A percentile compares a stretch with the other conserved stretches of the same genome.
These are phyloP conservation scores for Aspergillus mulundensis DNA, from an alignment of 495 filamentous ascomycete genomes.

Conservation along the genomic window DNA sequence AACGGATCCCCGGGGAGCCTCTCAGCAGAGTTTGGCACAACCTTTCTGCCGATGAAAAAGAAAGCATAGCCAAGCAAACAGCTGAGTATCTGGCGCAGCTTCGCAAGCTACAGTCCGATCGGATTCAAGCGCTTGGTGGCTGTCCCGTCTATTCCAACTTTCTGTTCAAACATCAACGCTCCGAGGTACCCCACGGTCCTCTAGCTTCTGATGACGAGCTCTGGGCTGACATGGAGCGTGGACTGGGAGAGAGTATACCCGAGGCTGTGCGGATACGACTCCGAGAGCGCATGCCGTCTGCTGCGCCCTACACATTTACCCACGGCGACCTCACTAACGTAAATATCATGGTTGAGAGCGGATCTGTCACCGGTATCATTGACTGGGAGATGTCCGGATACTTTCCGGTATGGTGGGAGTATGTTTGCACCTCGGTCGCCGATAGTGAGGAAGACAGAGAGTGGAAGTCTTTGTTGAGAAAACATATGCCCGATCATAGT, in stretches of 20 bases:
- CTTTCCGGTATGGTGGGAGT: conserved; percentile 29
- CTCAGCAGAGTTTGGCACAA: conserved; percentile 21
- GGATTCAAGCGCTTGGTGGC: conserved; percentile 21
- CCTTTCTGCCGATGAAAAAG: conserved; percentile 20
- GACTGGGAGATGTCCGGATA: conserved; percentile 27
- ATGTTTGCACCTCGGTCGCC: conserved; percentile 11
- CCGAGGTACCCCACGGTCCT: conserved; percentile 20
- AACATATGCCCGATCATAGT: conserved; percentile 22
- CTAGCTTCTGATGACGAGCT: conserved; percentile 28
- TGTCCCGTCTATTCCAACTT: not conserved
- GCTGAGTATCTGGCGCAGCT: conserved; percentile 29
- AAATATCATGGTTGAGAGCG: conserved; percentile 34
- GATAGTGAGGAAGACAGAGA: conserved; percentile 20
- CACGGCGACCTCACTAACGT: conserved; percentile 34
- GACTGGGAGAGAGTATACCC: conserved; percentile 17
- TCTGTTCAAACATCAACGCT: not conserved
- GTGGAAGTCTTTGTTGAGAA: conserved; percentile 24
- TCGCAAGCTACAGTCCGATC: conserved; percentile 23
- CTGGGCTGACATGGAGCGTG: conserved; percentile 27
- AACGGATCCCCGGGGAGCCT: conserved; percentile 23
- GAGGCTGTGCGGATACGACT: conserved; percentile 8
- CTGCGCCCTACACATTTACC: conserved; percentile 32
- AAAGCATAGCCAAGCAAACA: conserved; percentile 27
- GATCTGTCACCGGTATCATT: conserved; percentile 20
- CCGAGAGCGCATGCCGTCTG: conserved; percentile 21